Evolutionary conservation across 768 basidiomycete genomes (phyloP), one percentile per base, ranked within the genome.

Genomic region (Suillus hirtellus): DNA sequence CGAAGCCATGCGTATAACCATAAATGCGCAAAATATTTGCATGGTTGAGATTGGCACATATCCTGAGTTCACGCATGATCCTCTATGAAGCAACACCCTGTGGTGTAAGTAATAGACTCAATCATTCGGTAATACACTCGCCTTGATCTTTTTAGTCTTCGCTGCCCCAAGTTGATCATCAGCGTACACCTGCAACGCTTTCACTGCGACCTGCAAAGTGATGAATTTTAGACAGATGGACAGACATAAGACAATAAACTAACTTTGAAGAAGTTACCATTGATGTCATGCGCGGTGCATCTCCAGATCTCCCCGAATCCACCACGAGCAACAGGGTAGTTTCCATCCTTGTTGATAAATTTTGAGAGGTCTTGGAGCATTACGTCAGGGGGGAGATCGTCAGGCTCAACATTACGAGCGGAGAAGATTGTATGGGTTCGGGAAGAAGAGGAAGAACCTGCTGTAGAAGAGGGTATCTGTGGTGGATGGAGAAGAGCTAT

Each of bases 11-110:
- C 0, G 59, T 63, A n/a, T 65, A 58, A 24, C 71, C 71, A 60
- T 61, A 62, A 10, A 72, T 46, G 2, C 59, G 71, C 4, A 72
- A 44, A 14, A 72, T 53, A 35, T 69, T 60, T 7, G 50, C 34
- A 62, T 72, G 71, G 2, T 60, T 14, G 15, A 72, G 63, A 10
- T 46, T 27, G 43, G 59, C 62, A 65, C 71, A 71, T n/a, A 70
- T 67, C 11, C 60, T 63, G 27, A 72, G 60, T 60, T 71, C 70
- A 21, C 65, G 68, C 21, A 49, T 61, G 11, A 71, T 55, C 12
- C 70, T 38, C 70, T 70, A n/a, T 1, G 7, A 31, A 15, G 7
- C 9, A 1, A 34, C 44, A 3, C 24, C 59, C 5, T 19, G 8
- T 19, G 19, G 17, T 19, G 11, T 60, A 31, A 38, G 31, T 1